Evolutionary conservation across 768 basidiomycete species (phyloP).

Genomic region (Pleurotus tuoliensis): DNA sequence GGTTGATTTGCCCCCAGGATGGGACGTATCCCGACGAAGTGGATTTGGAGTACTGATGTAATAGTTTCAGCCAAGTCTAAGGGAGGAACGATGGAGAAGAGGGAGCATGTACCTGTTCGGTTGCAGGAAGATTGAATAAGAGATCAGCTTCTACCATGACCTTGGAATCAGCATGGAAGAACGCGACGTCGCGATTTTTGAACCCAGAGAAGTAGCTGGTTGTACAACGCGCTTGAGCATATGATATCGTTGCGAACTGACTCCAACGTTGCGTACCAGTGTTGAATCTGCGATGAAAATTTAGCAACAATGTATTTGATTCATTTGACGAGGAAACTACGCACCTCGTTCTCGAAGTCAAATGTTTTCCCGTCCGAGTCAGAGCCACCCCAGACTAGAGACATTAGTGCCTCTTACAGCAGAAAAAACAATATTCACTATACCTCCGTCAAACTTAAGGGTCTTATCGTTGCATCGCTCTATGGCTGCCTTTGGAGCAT

Average conservation of each 20-base stretch:
- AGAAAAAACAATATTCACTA: constrained; percentile 38
- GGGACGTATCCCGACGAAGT: constrained; percentile 19
- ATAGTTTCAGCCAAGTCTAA: not conserved
- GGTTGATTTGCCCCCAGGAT: constrained; percentile 27
- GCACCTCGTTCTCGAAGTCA: not conserved
- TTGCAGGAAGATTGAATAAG: constrained; percentile 75
- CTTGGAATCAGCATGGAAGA: constrained; percentile 68
- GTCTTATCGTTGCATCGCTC: constrained; percentile 49
- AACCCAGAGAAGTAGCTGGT: constrained; percentile 66
- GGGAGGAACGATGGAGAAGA: not conserved
- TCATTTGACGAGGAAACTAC: not conserved
- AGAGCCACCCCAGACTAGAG: not conserved
- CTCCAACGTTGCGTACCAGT: constrained; percentile 49
- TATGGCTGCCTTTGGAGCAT: constrained; percentile 58
- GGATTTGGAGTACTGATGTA: constrained; percentile 36
- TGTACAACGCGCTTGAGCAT: not conserved
- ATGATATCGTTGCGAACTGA: not conserved
- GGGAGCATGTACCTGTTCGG: constrained; percentile 54
- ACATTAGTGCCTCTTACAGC: not conserved
- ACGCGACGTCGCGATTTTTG: constrained; percentile 79
- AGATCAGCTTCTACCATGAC: constrained; percentile 80
- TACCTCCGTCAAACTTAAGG: constrained; percentile 62
- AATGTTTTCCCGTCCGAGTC: not conserved
- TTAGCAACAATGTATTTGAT: not conserved
- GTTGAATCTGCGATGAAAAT: not conserved